Evolutionary conservation across 148 eudicot species (phyloP).

Genomic region (Chenopodium formosanum): DNA sequence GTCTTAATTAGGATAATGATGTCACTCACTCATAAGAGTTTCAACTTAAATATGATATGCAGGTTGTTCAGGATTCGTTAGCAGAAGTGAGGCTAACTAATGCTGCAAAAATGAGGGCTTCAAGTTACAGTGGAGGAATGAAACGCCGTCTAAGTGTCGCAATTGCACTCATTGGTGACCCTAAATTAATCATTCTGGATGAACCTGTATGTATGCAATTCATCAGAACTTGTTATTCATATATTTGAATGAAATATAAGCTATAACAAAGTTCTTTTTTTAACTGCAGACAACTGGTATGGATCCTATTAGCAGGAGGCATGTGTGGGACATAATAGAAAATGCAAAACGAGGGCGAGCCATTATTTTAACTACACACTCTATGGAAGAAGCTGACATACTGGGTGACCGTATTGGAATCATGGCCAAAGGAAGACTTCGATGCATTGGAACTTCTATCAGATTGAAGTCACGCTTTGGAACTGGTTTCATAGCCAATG

Average conservation of each 20-base stretch:
- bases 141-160: constrained; percentile 97
- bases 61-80: constrained; percentile 65
- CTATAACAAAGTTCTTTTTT: not conserved
- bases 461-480: constrained; percentile 88
- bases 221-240: not conserved
- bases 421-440: constrained; percentile 97
- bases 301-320: constrained; percentile 97
- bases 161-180: constrained; percentile 91
- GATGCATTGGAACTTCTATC: constrained; percentile 91
- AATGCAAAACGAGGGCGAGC: constrained; percentile 85
- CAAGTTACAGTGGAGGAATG: constrained; percentile 98
- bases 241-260: not conserved
- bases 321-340: constrained; percentile 96
- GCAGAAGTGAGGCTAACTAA: constrained; percentile 70
- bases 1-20: not conserved
- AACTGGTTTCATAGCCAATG: constrained; percentile 78
- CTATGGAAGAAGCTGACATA: constrained; percentile 99
- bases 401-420: constrained; percentile 92
- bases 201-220: constrained; percentile 60
- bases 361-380: constrained; percentile 86
- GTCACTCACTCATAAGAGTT: not conserved
- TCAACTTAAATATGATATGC: constrained; percentile 13
- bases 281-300: constrained; percentile 82
- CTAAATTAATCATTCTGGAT: constrained; percentile 83
- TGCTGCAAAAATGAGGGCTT: constrained; percentile 72